Evolutionary conservation across 2,329 filamentous ascomycete genomes (phyloP).

Genomic region (Exophiala mesophila): DNA sequence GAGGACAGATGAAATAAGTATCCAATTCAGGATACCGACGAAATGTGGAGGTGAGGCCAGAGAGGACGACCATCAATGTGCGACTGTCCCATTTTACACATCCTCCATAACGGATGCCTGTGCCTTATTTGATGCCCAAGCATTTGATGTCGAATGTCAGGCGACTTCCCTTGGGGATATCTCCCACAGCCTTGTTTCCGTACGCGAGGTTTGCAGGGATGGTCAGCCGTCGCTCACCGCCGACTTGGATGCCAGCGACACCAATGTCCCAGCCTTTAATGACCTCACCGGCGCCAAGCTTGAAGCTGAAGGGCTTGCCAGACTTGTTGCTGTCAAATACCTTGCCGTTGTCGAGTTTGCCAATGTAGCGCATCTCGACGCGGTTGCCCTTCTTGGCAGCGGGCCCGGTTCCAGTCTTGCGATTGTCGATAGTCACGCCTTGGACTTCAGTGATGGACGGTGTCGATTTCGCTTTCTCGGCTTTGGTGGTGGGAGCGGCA

Average conservation of each 20-base stretch:
- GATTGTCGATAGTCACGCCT: conserved; percentile 91
- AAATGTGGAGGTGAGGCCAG: too few species aligned
- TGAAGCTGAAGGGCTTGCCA: conserved; percentile 95
- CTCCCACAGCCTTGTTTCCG: conserved; percentile 74
- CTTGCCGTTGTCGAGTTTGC: conserved; percentile 91
- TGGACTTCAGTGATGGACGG: conserved; percentile 67
- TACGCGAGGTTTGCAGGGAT: conserved; percentile 87
- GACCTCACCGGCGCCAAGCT: conserved; percentile 87
- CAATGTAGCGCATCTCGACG: conserved; percentile 94
- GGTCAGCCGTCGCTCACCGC: conserved; percentile 86
- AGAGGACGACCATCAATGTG: too few species aligned
- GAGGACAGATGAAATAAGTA: too few species aligned
- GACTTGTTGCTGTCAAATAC: conserved; percentile 94
- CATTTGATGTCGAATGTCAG: conserved; percentile 90
- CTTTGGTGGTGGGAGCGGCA: conserved; percentile 38
- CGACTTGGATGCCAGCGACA: conserved; percentile 83
- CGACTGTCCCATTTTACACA: too few species aligned
- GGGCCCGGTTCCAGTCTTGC: conserved; percentile 81
- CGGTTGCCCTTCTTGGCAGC: conserved; percentile 85
- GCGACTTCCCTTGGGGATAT: conserved; percentile 86
- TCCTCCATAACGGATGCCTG: too few species aligned
- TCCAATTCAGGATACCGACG: too few species aligned
- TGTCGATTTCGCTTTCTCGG: conserved; percentile 36
- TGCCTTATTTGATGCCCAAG: conserved; percentile 37
- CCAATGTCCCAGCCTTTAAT: conserved; percentile 99